Evolutionary conservation across 768 basidiomycete genomes (phyloP).

Genomic region (Rhodosporidiobolus sp.): DNA sequence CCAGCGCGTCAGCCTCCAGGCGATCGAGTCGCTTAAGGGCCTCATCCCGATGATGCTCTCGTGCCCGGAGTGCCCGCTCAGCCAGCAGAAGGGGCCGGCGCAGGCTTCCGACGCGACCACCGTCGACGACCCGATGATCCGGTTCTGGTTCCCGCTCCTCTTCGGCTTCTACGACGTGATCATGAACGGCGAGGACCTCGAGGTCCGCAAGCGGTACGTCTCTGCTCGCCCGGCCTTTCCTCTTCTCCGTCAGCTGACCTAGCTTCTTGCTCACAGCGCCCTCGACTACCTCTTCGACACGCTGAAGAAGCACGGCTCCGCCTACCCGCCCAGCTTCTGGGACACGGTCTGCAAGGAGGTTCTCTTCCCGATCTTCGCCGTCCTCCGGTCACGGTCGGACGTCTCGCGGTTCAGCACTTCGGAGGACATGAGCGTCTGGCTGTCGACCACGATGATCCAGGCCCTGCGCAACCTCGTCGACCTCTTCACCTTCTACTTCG

Average conservation of each 20-base stretch:
- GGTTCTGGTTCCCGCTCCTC: constrained; percentile 92
- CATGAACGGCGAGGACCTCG: constrained; percentile 98
- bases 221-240: background rate
- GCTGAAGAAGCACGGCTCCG: constrained; percentile 78
- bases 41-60: constrained; percentile 87
- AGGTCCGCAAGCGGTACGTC: constrained; percentile 87
- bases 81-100: constrained; percentile 44
- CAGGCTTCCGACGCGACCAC: constrained; percentile 25
- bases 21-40: constrained; percentile 79
- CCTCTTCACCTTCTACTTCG: constrained; percentile 92
- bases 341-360: constrained; percentile 94
- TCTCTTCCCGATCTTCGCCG: constrained; percentile 96
- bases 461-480: constrained; percentile 92
- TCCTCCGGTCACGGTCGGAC: constrained; percentile 88
- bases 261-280: constrained; percentile 59
- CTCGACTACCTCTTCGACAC: constrained; percentile 95
- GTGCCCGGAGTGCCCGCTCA: constrained; percentile 63
- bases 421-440: constrained; percentile 99
- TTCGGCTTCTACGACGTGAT: constrained; percentile 99
- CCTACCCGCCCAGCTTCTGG: constrained; percentile 92
- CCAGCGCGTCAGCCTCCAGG: constrained; percentile 93
- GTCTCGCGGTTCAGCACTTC: constrained; percentile 88
- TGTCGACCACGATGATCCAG: constrained; percentile 98
- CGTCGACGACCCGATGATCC: constrained; percentile 74
- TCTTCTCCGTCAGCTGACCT: constrained; percentile 2